These are phyloP conservation scores for Centella asiatica DNA, from an alignment of 129 eudicot species.

Conservation along the genomic window DNA sequence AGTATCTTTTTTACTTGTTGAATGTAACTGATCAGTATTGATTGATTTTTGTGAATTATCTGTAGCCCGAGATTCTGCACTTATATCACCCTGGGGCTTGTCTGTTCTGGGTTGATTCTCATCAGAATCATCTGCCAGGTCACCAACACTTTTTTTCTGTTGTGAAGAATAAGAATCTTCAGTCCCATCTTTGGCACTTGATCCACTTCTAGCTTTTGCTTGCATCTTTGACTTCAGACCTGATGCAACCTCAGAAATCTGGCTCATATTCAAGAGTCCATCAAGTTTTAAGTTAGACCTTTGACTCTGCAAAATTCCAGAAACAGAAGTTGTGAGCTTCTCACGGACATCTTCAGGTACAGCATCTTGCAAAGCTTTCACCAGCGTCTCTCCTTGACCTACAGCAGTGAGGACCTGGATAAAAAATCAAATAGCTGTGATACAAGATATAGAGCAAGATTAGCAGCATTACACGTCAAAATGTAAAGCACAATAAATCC, in stretches of 20 bases:
- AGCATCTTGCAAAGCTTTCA: slow-evolving; percentile 87
- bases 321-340: slow-evolving; percentile 62
- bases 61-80: slow-evolving; percentile 22
- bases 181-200: slow-evolving; percentile 20
- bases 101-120: slow-evolving; percentile 20
- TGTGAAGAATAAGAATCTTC: slow-evolving; percentile 27
- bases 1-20: slow-evolving; percentile 22
- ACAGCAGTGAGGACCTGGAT: slow-evolving; percentile 72
- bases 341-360: slow-evolving; percentile 96
- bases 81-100: slow-evolving; percentile 23
- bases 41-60: slow-evolving; percentile 20
- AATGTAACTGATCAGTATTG: slow-evolving; percentile 24
- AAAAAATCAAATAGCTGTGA: slow-evolving; percentile 5
- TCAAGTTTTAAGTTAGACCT: slow-evolving; percentile 44
- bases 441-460: background rate
- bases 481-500: background rate
- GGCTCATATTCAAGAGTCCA: slow-evolving; percentile 26
- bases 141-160: slow-evolving; percentile 20
- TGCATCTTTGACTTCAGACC: slow-evolving; percentile 30
- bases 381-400: slow-evolving; percentile 74
- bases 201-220: slow-evolving; percentile 13
- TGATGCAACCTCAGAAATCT: slow-evolving; percentile 33
- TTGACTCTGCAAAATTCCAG: slow-evolving; percentile 53
- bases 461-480: background rate
- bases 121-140: slow-evolving; percentile 20